Percentiles rank a stretch among this genome's conserved stretches.
These are phyloP conservation scores for Trametes coccinea DNA, from an alignment of 768 basidiomycete genomes.

Conservation along the genomic window DNA sequence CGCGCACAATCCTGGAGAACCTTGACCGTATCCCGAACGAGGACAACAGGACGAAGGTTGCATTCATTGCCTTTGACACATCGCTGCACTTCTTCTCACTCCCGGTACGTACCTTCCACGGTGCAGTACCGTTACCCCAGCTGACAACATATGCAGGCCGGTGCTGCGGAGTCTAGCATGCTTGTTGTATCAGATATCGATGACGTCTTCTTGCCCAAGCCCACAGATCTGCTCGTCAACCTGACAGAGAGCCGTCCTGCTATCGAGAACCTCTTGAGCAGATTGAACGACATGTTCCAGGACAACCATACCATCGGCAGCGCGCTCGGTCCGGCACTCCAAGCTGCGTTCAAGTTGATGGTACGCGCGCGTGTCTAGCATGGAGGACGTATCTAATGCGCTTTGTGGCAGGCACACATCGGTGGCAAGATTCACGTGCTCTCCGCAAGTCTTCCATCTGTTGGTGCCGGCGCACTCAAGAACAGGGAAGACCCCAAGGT, in stretches of 20 bases:
- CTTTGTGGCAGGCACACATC: constrained; percentile 66
- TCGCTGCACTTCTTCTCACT: constrained; percentile 97
- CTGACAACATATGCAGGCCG: constrained; percentile 46
- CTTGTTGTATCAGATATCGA: constrained; percentile 96
- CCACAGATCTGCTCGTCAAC: constrained; percentile 95
- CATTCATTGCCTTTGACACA: constrained; percentile 88
- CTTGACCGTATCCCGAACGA: constrained; percentile 95
- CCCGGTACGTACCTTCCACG: constrained; percentile 56
- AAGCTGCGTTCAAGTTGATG: constrained; percentile 96
- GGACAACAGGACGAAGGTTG: constrained; percentile 88
- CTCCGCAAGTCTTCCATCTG: constrained; percentile 80
- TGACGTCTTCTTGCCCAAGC: constrained; percentile 97
- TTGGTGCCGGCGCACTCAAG: constrained; percentile 91
- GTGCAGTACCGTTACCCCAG: not conserved
- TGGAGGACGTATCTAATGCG: not conserved
- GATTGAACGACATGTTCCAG: constrained; percentile 95
- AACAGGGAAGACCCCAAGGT: constrained; percentile 96
- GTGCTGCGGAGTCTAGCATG: constrained; percentile 82
- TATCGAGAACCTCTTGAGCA: constrained; percentile 77
- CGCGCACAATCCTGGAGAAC: constrained; percentile 93
- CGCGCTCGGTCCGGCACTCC: constrained; percentile 91
- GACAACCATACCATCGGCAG: constrained; percentile 93
- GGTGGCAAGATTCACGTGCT: constrained; percentile 93
- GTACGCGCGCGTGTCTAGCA: constrained; percentile 37
- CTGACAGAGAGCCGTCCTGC: constrained; percentile 79